A percentile compares a stretch with the other conserved stretches of the same genome.
Conservation (phyloP, 768 basidiomycete species). For the Leccinum aurantiacum region DNA sequence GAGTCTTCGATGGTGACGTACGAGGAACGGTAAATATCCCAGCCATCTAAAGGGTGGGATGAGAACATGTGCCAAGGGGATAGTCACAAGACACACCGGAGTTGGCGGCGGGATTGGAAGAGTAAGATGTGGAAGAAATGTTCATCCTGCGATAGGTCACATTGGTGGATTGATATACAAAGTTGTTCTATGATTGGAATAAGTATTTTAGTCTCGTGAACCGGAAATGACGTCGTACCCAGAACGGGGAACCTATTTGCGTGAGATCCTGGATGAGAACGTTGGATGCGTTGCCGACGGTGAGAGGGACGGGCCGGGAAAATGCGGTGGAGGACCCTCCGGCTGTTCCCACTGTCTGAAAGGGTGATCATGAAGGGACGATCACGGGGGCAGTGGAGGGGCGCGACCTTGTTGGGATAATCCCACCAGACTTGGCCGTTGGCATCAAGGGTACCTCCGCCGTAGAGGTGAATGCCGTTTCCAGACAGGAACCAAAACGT, state of each 20-base stretch:
- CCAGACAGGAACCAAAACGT: conserved; percentile 43
- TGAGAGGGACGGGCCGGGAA: conserved; percentile 45
- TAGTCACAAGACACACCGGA: conserved; percentile 27
- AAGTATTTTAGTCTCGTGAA: neutral
- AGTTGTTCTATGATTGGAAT: conserved; percentile 28
- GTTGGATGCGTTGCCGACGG: conserved; percentile 42
- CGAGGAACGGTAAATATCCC: conserved; percentile 48
- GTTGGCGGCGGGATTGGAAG: conserved; percentile 34
- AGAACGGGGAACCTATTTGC: conserved; percentile 41
- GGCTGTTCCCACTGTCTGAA: conserved; percentile 38
- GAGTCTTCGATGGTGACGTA: conserved; percentile 37
- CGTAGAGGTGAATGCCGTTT: conserved; percentile 38
- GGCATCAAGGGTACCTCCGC: conserved; percentile 45
- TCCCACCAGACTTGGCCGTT: conserved; percentile 48
- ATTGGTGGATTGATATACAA: conserved; percentile 44
- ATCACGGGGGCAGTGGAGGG: conserved; percentile 6
- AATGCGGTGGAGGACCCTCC: conserved; percentile 44
- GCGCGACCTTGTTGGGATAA: conserved; percentile 25
- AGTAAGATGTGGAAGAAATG: conserved; percentile 37
- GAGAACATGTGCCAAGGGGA: neutral
- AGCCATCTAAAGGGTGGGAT: conserved; percentile 36
- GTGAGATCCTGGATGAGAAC: conserved; percentile 42
- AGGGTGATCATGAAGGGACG: neutral
- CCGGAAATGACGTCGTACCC: conserved; percentile 28
- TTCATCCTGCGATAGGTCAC: conserved; percentile 42